Conservation (phyloP, 768 basidiomycete species). For the Kwoniella botswanensis region DNA sequence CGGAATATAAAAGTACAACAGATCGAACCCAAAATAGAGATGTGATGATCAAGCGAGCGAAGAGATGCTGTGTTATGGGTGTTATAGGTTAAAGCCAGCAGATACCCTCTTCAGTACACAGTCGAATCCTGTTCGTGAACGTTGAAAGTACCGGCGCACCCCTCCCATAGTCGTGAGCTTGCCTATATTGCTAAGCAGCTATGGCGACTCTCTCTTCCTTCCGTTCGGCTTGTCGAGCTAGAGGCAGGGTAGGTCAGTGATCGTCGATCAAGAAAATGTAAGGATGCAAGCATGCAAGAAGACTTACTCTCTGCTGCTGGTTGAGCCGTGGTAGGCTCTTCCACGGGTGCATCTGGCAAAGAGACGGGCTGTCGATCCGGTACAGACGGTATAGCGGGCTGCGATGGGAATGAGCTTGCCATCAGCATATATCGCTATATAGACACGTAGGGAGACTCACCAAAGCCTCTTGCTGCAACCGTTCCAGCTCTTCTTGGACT, state of each 20-base stretch:
- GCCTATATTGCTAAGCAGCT: not conserved
- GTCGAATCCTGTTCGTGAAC: no score
- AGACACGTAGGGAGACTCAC: constrained; percentile 20
- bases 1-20: constrained; percentile 1
- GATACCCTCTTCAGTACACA: no score
- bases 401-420: not conserved
- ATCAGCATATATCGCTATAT: not conserved
- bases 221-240: constrained; percentile 4
- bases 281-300: not conserved
- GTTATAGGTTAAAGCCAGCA: not conserved
- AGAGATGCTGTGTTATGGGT: not conserved
- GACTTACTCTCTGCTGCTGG: constrained; percentile 4
- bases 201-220: constrained; percentile 15
- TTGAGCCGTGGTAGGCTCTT: constrained; percentile 38
- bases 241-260: not conserved
- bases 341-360: constrained; percentile 42
- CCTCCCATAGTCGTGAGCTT: no score
- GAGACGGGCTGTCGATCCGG: constrained; percentile 37
- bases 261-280: not conserved
- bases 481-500: constrained; percentile 79
- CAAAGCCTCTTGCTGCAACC: constrained; percentile 64
- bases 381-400: constrained; percentile 47
- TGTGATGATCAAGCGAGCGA: not conserved
- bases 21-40: not conserved
- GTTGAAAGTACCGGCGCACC: no score